phyloP scores from a whole-genome alignment of 192 early-diverging fungal genomes.

The Backusella liffmaniae region DNA sequence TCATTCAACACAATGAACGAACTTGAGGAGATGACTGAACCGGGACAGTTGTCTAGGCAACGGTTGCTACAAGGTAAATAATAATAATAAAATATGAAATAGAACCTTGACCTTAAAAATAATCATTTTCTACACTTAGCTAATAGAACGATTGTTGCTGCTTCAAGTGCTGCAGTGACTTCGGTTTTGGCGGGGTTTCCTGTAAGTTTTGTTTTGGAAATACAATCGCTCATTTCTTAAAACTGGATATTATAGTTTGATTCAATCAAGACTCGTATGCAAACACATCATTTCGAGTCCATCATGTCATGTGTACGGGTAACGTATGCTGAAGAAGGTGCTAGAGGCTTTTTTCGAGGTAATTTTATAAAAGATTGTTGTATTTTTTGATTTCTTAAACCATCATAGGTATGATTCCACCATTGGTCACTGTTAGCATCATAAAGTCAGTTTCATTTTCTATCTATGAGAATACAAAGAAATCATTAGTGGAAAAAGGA shows the following conservation, averaged over 20 bases:
- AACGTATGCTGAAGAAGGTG: constrained; percentile 79
- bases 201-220: constrained; percentile 13
- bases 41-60: not conserved
- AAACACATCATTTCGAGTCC: constrained; percentile 84
- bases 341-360: constrained; percentile 87
- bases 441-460: constrained; percentile 89
- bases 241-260: constrained; percentile 62
- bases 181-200: constrained; percentile 73
- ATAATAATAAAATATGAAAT: not conserved
- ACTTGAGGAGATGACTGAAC: not conserved
- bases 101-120: not conserved
- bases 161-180: constrained; percentile 66
- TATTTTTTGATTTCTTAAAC: too few species aligned
- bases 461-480: constrained; percentile 76
- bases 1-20: not conserved
- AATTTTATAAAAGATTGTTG: too few species aligned
- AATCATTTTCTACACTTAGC: constrained; percentile 25
- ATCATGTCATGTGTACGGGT: constrained; percentile 72
- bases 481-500: constrained; percentile 41
- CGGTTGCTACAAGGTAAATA: not conserved
- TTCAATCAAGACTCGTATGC: constrained; percentile 96
- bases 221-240: not conserved
- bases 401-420: constrained; percentile 57
- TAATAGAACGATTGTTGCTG: constrained; percentile 66
- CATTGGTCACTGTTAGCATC: constrained; percentile 76